These are phyloP conservation scores for Aspergillus nomiae DNA, from an alignment of 2,329 filamentous ascomycete species.

Conservation along the genomic window DNA sequence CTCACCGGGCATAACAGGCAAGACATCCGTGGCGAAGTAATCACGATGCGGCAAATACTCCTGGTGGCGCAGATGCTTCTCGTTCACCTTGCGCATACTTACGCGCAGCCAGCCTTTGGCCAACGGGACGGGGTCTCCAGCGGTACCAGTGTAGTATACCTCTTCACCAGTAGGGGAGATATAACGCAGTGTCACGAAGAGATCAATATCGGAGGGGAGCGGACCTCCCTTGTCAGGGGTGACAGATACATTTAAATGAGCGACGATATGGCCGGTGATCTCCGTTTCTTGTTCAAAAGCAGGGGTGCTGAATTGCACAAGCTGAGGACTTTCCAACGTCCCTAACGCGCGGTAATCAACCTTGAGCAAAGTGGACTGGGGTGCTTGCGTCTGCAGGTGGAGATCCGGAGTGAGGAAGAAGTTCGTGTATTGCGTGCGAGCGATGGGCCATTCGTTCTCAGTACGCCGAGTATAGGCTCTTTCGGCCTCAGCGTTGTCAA, in stretches of 20 bases:
- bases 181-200: constrained; percentile 59
- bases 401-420: constrained; percentile 59
- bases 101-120: constrained; percentile 58
- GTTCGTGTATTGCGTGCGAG: constrained; percentile 64
- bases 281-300: constrained; percentile 66
- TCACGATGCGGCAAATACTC: constrained; percentile 53
- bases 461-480: constrained; percentile 56
- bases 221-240: constrained; percentile 41
- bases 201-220: constrained; percentile 53
- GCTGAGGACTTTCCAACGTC: constrained; percentile 55
- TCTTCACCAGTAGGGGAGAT: constrained; percentile 53
- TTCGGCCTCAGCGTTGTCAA: constrained; percentile 65
- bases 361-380: constrained; percentile 35
- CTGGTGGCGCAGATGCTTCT: constrained; percentile 46
- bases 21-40: constrained; percentile 52
- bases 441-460: constrained; percentile 68
- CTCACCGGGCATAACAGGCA: constrained; percentile 52
- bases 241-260: constrained; percentile 64
- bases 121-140: constrained; percentile 56
- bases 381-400: constrained; percentile 40
- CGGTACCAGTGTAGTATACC: constrained; percentile 58
- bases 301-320: constrained; percentile 59
- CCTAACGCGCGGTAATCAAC: constrained; percentile 64
- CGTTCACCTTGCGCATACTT: constrained; percentile 53
- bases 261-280: constrained; percentile 68